Percentiles rank a stretch among this genome's conserved stretches.
phyloP scores from a whole-genome alignment of 1,284 basidiomycete genomes.

The Trichosporon ovoides region DNA sequence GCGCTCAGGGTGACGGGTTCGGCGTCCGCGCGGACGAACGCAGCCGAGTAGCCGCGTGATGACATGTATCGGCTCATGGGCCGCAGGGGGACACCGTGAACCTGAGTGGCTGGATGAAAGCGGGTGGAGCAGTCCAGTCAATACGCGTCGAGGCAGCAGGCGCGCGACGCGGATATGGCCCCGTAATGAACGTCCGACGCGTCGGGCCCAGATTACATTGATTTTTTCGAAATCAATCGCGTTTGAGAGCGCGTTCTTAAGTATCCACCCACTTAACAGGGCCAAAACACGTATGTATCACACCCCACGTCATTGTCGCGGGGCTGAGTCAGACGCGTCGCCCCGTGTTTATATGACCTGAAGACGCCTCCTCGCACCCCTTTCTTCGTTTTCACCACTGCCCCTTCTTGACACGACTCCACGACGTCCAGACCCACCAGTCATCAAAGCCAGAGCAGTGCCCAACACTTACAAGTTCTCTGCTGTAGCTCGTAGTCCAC shows the following conservation, averaged over 20 bases:
- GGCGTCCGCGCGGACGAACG: background rate
- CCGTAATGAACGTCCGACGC: background rate
- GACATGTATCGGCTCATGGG: background rate
- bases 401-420: background rate
- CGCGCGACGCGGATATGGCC: background rate
- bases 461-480: background rate
- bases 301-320: background rate
- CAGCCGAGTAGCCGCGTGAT: background rate
- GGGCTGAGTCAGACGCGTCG: slow-evolving; percentile 1
- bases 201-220: background rate
- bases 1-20: background rate
- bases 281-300: background rate
- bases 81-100: background rate
- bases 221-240: background rate
- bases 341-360: background rate
- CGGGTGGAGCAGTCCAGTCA: background rate
- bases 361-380: background rate
- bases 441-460: background rate
- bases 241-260: background rate
- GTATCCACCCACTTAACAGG: background rate
- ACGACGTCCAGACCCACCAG: background rate
- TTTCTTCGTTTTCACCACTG: background rate
- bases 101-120: slow-evolving; percentile 5
- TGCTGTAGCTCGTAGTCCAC: background rate
- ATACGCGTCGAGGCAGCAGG: background rate